Conservation (phyloP, 257 asterid genomes). For the Scutellaria galericulata region DNA sequence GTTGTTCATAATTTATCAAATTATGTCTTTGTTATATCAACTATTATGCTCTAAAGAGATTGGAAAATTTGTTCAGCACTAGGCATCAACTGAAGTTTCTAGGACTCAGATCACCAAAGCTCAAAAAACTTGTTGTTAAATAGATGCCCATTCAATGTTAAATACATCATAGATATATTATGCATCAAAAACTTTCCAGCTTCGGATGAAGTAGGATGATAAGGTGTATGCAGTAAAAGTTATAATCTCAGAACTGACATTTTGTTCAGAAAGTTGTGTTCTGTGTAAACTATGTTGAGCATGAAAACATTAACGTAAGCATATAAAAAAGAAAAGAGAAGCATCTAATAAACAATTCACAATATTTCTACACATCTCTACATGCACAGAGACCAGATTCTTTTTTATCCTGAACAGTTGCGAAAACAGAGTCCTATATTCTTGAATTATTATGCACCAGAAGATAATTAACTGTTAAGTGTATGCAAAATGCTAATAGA, state of each 20-base stretch:
- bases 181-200: not conserved
- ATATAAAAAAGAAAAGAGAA: conserved; percentile 11
- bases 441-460: not conserved
- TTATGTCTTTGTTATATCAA: not conserved
- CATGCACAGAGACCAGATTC: not conserved
- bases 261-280: not conserved
- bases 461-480: conserved; percentile 10
- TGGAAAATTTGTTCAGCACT: not conserved
- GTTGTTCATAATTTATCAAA: not conserved
- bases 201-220: not conserved
- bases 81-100: not conserved
- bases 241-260: too few relatives aligned
- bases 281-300: conserved; percentile 4
- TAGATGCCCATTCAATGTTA: not conserved
- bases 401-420: conserved; percentile 21
- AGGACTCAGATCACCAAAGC: too few relatives aligned
- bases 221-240: not conserved
- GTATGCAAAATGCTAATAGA: conserved; percentile 30
- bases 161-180: not conserved
- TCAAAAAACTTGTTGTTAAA: not conserved
- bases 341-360: conserved; percentile 5
- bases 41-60: not conserved
- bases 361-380: conserved; percentile 14
- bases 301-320: not conserved
- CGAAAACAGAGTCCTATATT: not conserved